A percentile compares a stretch with the other conserved stretches of the same genome.
phyloP scores from a whole-genome alignment of 2,329 filamentous ascomycete genomes.

The Penicillium sp. region DNA sequence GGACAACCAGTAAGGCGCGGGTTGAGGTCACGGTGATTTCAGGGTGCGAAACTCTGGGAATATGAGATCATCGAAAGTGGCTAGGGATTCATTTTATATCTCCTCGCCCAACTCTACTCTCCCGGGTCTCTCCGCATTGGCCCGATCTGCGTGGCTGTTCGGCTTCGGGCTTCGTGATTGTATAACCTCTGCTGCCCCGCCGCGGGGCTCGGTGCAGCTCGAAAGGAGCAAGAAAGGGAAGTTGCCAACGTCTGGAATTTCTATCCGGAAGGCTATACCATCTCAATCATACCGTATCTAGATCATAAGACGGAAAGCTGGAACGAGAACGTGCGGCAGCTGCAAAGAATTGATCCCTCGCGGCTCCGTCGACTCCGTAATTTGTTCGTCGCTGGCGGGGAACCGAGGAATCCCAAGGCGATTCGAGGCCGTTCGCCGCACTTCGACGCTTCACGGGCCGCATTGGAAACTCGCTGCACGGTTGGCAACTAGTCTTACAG shows the following conservation, averaged over 20 bases:
- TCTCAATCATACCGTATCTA: not conserved
- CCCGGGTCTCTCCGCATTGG: constrained; percentile 16
- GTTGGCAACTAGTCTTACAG: not conserved
- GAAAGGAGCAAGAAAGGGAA: not conserved
- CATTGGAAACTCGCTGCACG: not conserved
- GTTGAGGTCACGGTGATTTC: constrained; percentile 38
- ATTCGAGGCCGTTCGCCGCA: constrained; percentile 15
- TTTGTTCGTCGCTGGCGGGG: constrained; percentile 24
- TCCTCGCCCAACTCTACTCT: not conserved
- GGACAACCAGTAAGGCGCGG: constrained; percentile 3
- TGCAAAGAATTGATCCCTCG: constrained; percentile 4
- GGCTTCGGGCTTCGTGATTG: not conserved
- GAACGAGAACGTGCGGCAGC: not conserved
- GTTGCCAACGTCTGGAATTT: not conserved
- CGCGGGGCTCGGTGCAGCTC: not conserved
- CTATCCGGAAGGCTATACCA: not conserved
- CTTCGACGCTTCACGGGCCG: constrained; percentile 5
- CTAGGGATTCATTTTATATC: not conserved
- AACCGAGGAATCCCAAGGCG: constrained; percentile 19
- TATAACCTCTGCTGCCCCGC: not conserved
- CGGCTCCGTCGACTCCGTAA: constrained; percentile 13
- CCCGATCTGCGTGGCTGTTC: constrained; percentile 8
- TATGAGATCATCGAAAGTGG: constrained; percentile 8
- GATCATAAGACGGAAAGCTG: not conserved
- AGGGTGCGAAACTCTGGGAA: constrained; percentile 9